phyloP scores from a whole-genome alignment of 1,284 basidiomycete species.

The Trichosporon faecale region DNA sequence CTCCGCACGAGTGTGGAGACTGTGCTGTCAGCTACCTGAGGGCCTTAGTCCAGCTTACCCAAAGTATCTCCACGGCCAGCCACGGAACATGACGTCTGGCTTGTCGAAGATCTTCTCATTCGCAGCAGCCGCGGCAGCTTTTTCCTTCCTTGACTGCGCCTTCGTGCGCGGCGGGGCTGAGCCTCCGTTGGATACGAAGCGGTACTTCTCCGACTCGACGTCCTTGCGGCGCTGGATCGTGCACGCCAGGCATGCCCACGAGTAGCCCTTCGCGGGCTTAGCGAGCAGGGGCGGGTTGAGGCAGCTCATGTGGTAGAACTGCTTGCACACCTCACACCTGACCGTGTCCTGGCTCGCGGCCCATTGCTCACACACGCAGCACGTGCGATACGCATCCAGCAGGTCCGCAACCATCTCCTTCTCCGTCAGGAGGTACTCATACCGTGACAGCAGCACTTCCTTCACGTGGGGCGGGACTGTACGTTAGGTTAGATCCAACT shows the following conservation, averaged over 20 bases:
- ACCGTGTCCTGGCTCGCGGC: slow-evolving; percentile 74
- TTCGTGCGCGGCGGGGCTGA: slow-evolving; percentile 56
- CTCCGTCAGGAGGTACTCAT: slow-evolving; percentile 93
- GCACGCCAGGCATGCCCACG: slow-evolving; percentile 95
- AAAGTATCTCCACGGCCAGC: slow-evolving; percentile 96
- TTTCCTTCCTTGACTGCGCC: slow-evolving; percentile 62
- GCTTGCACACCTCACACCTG: slow-evolving; percentile 89
- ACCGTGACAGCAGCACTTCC: slow-evolving; percentile 71
- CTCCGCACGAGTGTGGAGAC: slow-evolving; percentile 82
- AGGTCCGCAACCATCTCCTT: slow-evolving; percentile 87
- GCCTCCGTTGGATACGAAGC: slow-evolving; percentile 56
- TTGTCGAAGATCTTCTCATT: slow-evolving; percentile 55
- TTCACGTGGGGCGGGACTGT: slow-evolving; percentile 76
- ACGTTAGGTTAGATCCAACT: slow-evolving; percentile 13
- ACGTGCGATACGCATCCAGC: slow-evolving; percentile 79
- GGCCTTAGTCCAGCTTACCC: slow-evolving; percentile 61
- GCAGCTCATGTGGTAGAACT: slow-evolving; percentile 92
- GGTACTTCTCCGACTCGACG: slow-evolving; percentile 67
- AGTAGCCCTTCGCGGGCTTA: slow-evolving; percentile 94
- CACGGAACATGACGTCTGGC: slow-evolving; percentile 65
- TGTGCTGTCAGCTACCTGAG: slow-evolving; percentile 44
- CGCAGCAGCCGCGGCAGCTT: slow-evolving; percentile 39
- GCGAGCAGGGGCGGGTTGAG: slow-evolving; percentile 88
- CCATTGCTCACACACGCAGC: slow-evolving; percentile 83
- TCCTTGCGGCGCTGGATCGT: slow-evolving; percentile 82